phyloP scores from a whole-genome alignment of 257 asterid species.

The Knoxia roxburghii region DNA sequence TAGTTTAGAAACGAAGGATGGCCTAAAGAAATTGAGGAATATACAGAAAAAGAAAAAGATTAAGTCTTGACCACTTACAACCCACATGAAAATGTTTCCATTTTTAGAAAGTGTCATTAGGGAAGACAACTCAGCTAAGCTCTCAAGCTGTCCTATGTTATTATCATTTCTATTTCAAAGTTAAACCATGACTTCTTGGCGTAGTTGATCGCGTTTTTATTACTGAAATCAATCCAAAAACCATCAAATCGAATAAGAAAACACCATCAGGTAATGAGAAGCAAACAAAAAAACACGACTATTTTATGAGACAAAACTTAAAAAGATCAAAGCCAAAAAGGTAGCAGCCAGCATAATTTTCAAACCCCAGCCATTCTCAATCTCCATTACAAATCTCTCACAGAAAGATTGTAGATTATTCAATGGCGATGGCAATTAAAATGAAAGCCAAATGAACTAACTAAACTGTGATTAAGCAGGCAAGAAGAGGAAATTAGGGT shows the following conservation, averaged over 20 bases:
- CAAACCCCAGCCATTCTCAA: too few species aligned
- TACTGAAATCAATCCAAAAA: background rate
- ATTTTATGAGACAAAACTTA: too few species aligned
- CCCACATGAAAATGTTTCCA: conserved; percentile 14
- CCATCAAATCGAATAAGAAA: too few species aligned
- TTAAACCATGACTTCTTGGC: too few species aligned
- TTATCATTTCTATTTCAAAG: background rate
- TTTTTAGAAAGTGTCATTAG: conserved; percentile 8
- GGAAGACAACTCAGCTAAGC: conserved; percentile 6
- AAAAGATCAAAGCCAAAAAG: too few species aligned
- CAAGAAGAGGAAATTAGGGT: background rate
- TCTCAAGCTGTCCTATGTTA: background rate
- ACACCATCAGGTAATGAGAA: too few species aligned
- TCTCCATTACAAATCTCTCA: too few species aligned
- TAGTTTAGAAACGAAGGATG: background rate
- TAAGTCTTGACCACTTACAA: background rate
- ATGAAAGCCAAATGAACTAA: background rate
- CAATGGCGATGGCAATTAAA: background rate
- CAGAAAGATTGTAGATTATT: too few species aligned
- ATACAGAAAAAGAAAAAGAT: conserved; percentile 5
- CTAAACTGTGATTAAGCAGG: background rate
- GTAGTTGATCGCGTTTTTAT: too few species aligned
- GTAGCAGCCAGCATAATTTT: background rate
- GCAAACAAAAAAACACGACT: too few species aligned
- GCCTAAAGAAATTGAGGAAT: background rate